Evolutionary conservation across 345 rosid genomes (phyloP), one percentile per base, ranked within the genome.

Genomic region (Dovyalis caffra): DNA sequence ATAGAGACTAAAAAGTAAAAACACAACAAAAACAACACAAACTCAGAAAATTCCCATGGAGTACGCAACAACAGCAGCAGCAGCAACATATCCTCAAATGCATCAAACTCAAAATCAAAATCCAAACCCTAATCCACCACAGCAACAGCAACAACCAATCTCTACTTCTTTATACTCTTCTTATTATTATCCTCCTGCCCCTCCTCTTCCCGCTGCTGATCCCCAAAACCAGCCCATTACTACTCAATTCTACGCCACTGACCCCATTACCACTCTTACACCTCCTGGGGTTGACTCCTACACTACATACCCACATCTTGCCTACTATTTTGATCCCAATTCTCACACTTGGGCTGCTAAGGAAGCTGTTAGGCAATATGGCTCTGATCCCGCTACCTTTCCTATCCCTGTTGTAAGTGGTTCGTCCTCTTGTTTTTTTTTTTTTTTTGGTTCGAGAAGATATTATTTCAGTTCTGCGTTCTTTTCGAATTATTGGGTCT

Each of bases 251-350:
- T 33, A 64, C 77, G 9, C 71, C 63, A 1, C 62, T 25, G 28
- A 16, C 26, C 16, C 51, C 40, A 29, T 43, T 33, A 26, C 69
- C 53, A 25, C n/a, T 12, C 49, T 47, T 20, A 45, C 33, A 29
- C 82, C 86, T 0, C 84, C 86, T 31, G 86, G 77, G 32, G 76
- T 71, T 21, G 79, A 71, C 2, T 70, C 77, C 37, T 80, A 76
- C 51, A 61, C 85, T 11, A 61, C 71, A 29, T 49, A 57, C 61
- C 71, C 67, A 6, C 76, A 21, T 20, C 49, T n/a, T 49, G 75
- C 25, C 9, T 49, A 77, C 35, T 70, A 7, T 65, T 70, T 7
- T 28, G 86, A 76, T 40, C 73, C 77, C 56, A 72, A 72, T 79
- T n/a, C 69, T 49, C 80, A 73, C 34, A 75, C 62, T 78, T 78